Conservation (phyloP, 1,284 basidiomycete species). For the Irpex sp. region DNA sequence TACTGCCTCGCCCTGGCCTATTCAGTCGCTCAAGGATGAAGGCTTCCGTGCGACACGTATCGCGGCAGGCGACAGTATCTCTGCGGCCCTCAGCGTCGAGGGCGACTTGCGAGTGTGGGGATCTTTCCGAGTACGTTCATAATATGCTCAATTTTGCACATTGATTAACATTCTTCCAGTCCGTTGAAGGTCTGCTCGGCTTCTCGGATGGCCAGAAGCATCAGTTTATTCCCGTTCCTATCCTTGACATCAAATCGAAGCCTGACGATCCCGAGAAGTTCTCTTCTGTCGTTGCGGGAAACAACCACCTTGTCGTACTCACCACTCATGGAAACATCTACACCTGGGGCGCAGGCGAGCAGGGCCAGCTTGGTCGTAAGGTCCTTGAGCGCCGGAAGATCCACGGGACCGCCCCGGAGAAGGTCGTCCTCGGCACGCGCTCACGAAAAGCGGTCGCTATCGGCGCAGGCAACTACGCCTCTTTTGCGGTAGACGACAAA, state of each 20-base stretch:
- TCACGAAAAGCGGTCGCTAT: constrained; percentile 68
- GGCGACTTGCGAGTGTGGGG: constrained; percentile 88
- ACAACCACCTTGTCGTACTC: constrained; percentile 83
- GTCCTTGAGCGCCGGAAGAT: constrained; percentile 81
- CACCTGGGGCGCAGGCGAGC: constrained; percentile 83
- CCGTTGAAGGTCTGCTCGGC: constrained; percentile 77
- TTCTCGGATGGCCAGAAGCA: constrained; percentile 64
- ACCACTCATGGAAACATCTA: constrained; percentile 82
- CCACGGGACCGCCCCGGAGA: constrained; percentile 81
- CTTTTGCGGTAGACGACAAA: constrained; percentile 79
- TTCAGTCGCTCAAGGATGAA: constrained; percentile 67
- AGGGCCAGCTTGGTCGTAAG: constrained; percentile 81
- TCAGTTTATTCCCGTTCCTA: constrained; percentile 65
- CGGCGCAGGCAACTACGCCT: constrained; percentile 78
- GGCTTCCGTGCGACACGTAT: constrained; percentile 79
- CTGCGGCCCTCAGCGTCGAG: constrained; percentile 69
- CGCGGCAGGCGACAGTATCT: constrained; percentile 79
- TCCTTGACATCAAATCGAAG: constrained; percentile 44
- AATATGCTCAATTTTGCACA: background rate
- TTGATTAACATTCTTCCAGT: constrained; percentile 29
- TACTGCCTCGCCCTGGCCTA: constrained; percentile 67
- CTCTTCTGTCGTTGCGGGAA: constrained; percentile 62
- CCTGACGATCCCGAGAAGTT: constrained; percentile 19
- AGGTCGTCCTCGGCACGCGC: constrained; percentile 63
- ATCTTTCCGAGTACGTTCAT: constrained; percentile 72